A percentile compares a stretch with the other conserved stretches of the same genome.
phyloP scores from a whole-genome alignment of 2,329 filamentous ascomycete species.

The Claviceps pazoutovae region DNA sequence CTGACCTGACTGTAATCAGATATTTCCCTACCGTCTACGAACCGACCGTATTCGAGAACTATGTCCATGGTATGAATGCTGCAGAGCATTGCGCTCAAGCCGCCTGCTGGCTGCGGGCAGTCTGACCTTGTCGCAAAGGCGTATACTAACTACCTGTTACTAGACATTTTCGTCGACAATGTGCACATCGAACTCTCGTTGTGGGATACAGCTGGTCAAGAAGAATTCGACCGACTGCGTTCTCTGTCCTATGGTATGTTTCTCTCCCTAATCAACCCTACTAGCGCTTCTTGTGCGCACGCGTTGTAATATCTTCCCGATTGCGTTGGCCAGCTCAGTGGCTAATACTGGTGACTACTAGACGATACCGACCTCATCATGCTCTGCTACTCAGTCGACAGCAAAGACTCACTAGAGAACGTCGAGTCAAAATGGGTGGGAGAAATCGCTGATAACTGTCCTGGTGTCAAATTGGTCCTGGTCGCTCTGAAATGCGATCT shows the following conservation, averaged over 20 bases:
- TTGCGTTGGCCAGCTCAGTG: background rate
- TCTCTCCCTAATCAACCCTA: background rate
- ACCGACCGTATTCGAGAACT: slow-evolving; percentile 97
- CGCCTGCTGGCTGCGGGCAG: background rate
- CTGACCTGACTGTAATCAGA: slow-evolving; percentile 27
- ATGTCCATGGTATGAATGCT: slow-evolving; percentile 69
- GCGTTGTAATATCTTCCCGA: too few species aligned
- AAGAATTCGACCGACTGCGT: slow-evolving; percentile 94
- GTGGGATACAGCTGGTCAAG: slow-evolving; percentile 97
- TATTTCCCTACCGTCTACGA: slow-evolving; percentile 98
- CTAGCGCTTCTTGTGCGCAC: background rate
- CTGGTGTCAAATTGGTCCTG: slow-evolving; percentile 84
- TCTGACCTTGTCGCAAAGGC: background rate
- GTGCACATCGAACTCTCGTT: slow-evolving; percentile 94
- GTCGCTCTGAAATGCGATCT: slow-evolving; percentile 96
- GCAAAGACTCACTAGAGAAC: slow-evolving; percentile 92
- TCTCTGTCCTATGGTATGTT: slow-evolving; percentile 74
- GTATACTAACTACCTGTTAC: background rate
- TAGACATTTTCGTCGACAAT: slow-evolving; percentile 96
- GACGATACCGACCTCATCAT: slow-evolving; percentile 94
- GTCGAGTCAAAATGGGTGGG: slow-evolving; percentile 97
- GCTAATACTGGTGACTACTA: slow-evolving; percentile 13
- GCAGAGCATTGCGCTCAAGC: background rate
- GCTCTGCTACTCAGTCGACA: slow-evolving; percentile 97
- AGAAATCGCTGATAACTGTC: slow-evolving; percentile 96